Percentiles rank a stretch among this genome's conserved stretches.
Evolutionary conservation across 305 asterid species (phyloP).

Genomic region (Caryopteris hybrid): DNA sequence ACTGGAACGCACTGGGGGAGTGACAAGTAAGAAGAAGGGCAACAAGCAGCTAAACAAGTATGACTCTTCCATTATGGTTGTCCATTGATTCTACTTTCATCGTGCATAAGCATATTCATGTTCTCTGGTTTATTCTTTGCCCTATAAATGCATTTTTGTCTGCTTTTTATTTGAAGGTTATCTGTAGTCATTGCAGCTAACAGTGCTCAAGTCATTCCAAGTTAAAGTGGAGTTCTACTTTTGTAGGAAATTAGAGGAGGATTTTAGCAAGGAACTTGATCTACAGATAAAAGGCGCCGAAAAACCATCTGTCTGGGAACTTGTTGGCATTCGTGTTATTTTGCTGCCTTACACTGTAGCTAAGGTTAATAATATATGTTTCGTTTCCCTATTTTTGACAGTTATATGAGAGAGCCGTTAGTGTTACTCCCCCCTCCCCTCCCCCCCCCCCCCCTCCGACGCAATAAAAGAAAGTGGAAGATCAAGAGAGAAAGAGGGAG

Average conservation of each 20-base stretch:
- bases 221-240: conserved; percentile 2
- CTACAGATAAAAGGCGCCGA: conserved; percentile 86
- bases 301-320: conserved; percentile 88
- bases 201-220: background rate
- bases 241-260: conserved; percentile 78
- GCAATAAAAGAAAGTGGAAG: background rate
- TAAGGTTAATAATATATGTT: conserved; percentile 44
- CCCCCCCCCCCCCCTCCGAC: background rate
- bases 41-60: conserved; percentile 78
- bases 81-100: conserved; percentile 4
- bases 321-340: conserved; percentile 66
- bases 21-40: conserved; percentile 72
- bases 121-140: background rate
- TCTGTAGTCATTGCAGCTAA: background rate
- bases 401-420: conserved; percentile 6
- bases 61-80: conserved; percentile 19
- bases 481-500: background rate
- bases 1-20: conserved; percentile 87
- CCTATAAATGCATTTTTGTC: conserved; percentile 6
- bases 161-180: background rate
- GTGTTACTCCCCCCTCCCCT: conserved; percentile 4
- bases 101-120: conserved; percentile 4
- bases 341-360: conserved; percentile 80
- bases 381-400: background rate
- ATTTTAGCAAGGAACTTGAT: conserved; percentile 88